Evolutionary conservation across 139 green algal genomes (phyloP).

Genomic region (Chlorella sp.): DNA sequence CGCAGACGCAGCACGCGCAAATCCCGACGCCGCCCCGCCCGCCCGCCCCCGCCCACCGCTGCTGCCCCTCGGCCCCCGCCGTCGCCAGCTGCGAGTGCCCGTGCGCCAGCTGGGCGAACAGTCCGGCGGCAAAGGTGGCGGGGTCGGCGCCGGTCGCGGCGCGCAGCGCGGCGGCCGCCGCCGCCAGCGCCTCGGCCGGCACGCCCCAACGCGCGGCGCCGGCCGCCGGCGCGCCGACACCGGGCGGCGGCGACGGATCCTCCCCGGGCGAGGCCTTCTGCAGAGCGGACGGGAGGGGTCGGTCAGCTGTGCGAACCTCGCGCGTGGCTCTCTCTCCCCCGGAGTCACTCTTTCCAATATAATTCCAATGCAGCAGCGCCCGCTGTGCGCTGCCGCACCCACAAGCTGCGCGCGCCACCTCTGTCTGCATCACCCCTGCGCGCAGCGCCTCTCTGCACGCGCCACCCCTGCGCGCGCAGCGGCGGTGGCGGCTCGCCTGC

Average conservation of each 20-base stretch:
- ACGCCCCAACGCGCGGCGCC: no score
- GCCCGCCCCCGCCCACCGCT: constrained; percentile 29
- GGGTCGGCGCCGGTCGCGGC: not conserved
- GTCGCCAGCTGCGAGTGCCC: constrained; percentile 38
- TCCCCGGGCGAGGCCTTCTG: no score
- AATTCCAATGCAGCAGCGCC: not conserved
- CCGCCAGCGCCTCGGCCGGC: no score
- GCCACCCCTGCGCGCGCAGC: no score
- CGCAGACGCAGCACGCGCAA: no score
- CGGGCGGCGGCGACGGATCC: not conserved
- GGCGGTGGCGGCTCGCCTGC: no score
- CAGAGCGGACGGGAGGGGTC: no score
- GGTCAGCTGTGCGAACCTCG: no score
- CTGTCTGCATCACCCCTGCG: not conserved
- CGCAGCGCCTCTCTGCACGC: no score
- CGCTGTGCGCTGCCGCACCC: not conserved
- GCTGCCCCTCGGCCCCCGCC: constrained; percentile 10
- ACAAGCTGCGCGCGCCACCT: not conserved
- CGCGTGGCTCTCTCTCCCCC: no score
- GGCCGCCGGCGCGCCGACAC: not conserved
- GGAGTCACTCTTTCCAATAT: no score
- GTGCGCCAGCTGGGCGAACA: constrained; percentile 46
- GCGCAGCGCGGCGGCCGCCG: constrained; percentile 5
- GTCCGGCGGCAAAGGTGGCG: not conserved
- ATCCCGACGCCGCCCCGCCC: no score